Base-by-base conservation (phyloP, 495 filamentous ascomycete species). In the Xylaria grammica region DNA sequence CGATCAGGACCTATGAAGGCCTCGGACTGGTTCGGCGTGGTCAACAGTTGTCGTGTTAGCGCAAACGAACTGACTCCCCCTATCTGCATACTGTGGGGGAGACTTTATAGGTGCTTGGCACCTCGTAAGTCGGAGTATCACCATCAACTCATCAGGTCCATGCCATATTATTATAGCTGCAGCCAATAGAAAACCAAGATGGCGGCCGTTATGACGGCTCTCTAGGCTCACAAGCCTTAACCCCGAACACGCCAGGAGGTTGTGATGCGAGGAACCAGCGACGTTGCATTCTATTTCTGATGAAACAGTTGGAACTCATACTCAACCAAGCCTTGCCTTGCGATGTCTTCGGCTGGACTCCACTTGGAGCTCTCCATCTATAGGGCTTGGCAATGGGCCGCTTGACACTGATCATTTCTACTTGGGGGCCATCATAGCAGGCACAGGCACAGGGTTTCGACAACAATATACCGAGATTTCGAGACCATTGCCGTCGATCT, bases 391-490 rank as follows among this genome's bases (percentile, higher is more conserved):
- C 58, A 29, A 19, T 1, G 34, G 20, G 5, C 32, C 20, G 13
- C 27, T 61, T 61, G 58, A 61, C 46, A 51, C 58, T 61, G 46
- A 40, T 52, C 58, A 61, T 59, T 40, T 61, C 58, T 51, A 52
- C 27, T 52, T 38, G 22, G n/a, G n/a, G n/a, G n/a, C n/a, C n/a
- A n/a, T n/a, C n/a, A n/a, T n/a, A 44, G n/a, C 22, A 20, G 7
- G 38, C 46, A 61, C 58, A 30, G 58, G 58, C 29, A 52, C 45
- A 61, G 46, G 58, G 45, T 17, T 50, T n/a, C 6, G n/a, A 7
- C 22, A 29, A 20, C 19, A 32, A 38, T 11, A 22, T 60, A 19
- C 46, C 46, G 48, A 61, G 45, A 29, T 61, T 49, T 38, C 22
- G 29, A 22, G 10, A 44, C 45, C 7, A 11, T 26, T 22, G 8